phyloP scores from a whole-genome alignment of 192 early-diverging fungal species.

The Gamsiella multidivaricata region DNA sequence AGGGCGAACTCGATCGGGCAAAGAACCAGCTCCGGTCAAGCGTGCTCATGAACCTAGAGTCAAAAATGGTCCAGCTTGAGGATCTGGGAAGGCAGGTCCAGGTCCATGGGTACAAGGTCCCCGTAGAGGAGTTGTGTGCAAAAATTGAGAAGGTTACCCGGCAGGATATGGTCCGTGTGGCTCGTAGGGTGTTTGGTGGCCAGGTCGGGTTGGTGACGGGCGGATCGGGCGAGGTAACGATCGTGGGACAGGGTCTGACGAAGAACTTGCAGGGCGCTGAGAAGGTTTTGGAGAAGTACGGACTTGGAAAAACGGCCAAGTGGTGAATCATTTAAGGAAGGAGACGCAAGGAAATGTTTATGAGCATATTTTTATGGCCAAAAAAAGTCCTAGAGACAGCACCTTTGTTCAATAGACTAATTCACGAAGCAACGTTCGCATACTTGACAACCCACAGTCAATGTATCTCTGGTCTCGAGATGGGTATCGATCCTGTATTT shows the following conservation, averaged over 20 bases:
- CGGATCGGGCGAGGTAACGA: slow-evolving; percentile 70
- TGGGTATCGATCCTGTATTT: no score
- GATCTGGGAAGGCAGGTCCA: slow-evolving; percentile 91
- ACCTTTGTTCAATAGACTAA: neutral
- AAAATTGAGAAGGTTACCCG: slow-evolving; percentile 82
- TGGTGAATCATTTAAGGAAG: slow-evolving; percentile 16
- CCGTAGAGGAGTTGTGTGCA: slow-evolving; percentile 79
- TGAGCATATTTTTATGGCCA: no score
- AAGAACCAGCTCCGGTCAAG: slow-evolving; percentile 96
- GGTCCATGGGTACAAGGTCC: slow-evolving; percentile 78
- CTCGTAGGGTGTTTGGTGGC: slow-evolving; percentile 73
- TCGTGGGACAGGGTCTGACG: slow-evolving; percentile 74
- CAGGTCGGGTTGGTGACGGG: slow-evolving; percentile 64
- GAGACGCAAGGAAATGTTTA: neutral
- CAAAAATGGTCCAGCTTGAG: slow-evolving; percentile 92
- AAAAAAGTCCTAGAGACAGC: no score
- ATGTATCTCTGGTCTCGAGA: no score
- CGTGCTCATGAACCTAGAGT: slow-evolving; percentile 95
- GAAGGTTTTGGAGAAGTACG: slow-evolving; percentile 64
- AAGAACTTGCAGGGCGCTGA: slow-evolving; percentile 54
- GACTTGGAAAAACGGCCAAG: slow-evolving; percentile 57
- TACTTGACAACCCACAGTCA: no score
- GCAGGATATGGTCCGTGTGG: slow-evolving; percentile 84
- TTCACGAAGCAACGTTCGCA: no score
- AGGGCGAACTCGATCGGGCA: slow-evolving; percentile 80